These are phyloP conservation scores for Trichoderma polysporum DNA, from an alignment of 2,329 filamentous ascomycete genomes.

Conservation along the genomic window DNA sequence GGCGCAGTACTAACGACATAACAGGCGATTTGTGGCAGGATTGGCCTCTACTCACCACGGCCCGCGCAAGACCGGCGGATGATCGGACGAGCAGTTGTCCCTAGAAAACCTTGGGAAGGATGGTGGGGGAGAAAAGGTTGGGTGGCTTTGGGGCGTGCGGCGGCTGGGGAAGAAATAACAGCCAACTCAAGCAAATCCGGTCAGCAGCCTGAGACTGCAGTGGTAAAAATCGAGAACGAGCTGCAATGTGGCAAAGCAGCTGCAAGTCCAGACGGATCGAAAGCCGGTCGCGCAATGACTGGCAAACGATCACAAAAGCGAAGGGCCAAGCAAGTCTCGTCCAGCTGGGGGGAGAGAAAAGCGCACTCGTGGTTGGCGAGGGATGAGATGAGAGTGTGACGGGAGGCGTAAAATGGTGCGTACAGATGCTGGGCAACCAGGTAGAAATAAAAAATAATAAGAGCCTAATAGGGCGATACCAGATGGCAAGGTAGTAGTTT, in stretches of 20 bases:
- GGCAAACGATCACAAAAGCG: neutral
- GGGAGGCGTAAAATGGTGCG: neutral
- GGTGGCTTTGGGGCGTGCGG: conserved; percentile 9
- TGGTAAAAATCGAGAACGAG: neutral
- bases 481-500: neutral
- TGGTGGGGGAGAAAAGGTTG: conserved; percentile 10
- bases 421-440: conserved; percentile 11
- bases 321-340: neutral
- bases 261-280: neutral
- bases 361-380: neutral
- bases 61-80: conserved; percentile 47
- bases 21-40: conserved; percentile 35
- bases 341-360: neutral
- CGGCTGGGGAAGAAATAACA: neutral
- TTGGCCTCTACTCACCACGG: conserved; percentile 49
- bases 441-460: neutral
- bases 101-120: conserved; percentile 24
- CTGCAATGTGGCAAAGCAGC: neutral
- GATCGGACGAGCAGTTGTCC: conserved; percentile 35
- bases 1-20: conserved; percentile 44
- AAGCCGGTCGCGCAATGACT: conserved; percentile 4
- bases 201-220: conserved; percentile 2
- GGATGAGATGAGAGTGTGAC: conserved; percentile 2
- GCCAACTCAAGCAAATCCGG: conserved; percentile 7
- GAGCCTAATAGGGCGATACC: conserved; percentile 11